phyloP scores from a whole-genome alignment of 192 early-diverging fungal species.

The Backusella circina region DNA sequence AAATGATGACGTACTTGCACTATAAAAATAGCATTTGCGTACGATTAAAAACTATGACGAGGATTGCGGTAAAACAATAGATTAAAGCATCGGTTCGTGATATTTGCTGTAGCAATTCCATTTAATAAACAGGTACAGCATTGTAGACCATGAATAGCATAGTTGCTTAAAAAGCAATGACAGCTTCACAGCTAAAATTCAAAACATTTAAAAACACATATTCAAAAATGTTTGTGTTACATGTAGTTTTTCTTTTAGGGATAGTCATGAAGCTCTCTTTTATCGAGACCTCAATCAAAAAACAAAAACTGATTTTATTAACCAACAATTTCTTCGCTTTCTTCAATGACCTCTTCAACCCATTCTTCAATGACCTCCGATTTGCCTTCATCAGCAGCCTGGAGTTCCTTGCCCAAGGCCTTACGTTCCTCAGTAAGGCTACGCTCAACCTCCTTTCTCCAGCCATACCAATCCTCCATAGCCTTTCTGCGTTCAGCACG shows the following conservation, averaged over 20 bases:
- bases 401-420: constrained; percentile 48
- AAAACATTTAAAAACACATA: too few relatives aligned
- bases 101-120: not conserved
- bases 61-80: not conserved
- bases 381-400: constrained; percentile 53
- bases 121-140: too few relatives aligned
- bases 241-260: not conserved
- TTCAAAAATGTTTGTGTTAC: not conserved
- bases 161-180: too few relatives aligned
- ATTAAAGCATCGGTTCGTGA: not conserved
- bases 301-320: not conserved
- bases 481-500: constrained; percentile 71
- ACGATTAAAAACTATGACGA: not conserved
- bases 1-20: too few relatives aligned
- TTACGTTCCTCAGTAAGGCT: constrained; percentile 55
- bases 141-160: not conserved
- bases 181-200: too few relatives aligned
- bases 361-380: constrained; percentile 79
- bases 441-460: constrained; percentile 67
- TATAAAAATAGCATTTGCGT: not conserved
- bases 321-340: constrained; percentile 68
- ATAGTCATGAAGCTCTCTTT: not conserved
- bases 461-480: constrained; percentile 81
- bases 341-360: constrained; percentile 86
- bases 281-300: not conserved